Percentiles rank a stretch among this genome's conserved stretches.
phyloP scores from a whole-genome alignment of 495 filamentous ascomycete species.

The Podospora pseudocomata region DNA sequence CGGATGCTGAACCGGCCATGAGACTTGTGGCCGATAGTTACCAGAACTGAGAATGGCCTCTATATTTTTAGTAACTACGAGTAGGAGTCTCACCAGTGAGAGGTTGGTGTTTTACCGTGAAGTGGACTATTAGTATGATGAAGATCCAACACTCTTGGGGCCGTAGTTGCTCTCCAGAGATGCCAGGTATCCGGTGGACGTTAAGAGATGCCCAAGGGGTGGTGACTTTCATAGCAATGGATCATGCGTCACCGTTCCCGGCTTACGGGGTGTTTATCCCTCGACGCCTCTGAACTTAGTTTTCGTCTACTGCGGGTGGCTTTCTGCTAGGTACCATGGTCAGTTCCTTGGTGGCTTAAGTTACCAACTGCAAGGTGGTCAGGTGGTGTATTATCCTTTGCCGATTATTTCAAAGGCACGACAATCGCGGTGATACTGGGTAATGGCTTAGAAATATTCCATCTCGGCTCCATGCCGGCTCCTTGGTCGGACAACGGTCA shows the following conservation, averaged over 20 bases:
- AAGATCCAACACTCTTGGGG: neutral
- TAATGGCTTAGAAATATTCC: neutral
- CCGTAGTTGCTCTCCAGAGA: no score
- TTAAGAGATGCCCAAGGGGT: neutral
- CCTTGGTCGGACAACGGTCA: neutral
- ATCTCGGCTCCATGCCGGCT: neutral
- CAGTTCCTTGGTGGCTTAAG: neutral
- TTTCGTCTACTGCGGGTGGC: neutral
- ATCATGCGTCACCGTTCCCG: neutral
- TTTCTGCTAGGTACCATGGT: neutral
- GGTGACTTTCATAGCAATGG: neutral
- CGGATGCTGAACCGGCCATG: neutral
- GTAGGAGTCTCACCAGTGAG: neutral
- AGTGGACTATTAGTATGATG: neutral
- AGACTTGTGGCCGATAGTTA: neutral
- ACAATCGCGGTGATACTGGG: neutral
- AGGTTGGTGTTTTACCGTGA: neutral
- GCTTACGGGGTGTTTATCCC: neutral
- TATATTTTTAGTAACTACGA: neutral
- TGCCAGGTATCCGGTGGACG: neutral
- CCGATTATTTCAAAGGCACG: neutral
- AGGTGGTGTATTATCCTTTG: neutral
- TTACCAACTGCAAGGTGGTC: neutral
- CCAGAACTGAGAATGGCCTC: neutral
- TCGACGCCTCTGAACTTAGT: neutral